A percentile compares a stretch with the other conserved stretches of the same genome.
phyloP scores from a whole-genome alignment of 1,139 yeast species.

The Yamadazyma friedrichii region DNA sequence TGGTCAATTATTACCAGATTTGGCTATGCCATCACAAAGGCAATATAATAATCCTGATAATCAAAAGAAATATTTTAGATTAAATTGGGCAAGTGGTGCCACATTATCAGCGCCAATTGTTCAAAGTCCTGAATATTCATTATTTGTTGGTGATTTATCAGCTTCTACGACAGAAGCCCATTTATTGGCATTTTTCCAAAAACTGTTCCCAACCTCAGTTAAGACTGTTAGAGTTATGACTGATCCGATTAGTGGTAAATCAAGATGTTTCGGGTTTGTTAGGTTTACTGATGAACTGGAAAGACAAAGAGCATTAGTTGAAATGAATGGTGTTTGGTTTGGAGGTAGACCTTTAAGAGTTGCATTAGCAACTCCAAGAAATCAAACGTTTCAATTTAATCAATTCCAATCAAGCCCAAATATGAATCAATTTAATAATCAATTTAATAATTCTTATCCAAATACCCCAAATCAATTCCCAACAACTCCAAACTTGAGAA shows the following conservation, averaged over 20 bases:
- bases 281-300: slow-evolving; percentile 64
- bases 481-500: slow-evolving; percentile 2
- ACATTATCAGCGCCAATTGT: slow-evolving; percentile 52
- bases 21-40: slow-evolving; percentile 48
- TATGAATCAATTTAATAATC: background rate
- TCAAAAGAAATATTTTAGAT: slow-evolving; percentile 59
- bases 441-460: slow-evolving; percentile 1
- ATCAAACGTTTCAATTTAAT: slow-evolving; percentile 14
- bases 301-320: slow-evolving; percentile 60
- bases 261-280: slow-evolving; percentile 77
- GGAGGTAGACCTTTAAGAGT: slow-evolving; percentile 75
- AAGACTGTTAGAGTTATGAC: slow-evolving; percentile 71
- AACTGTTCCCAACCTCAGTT: slow-evolving; percentile 58
- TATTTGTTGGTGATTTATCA: slow-evolving; percentile 78
- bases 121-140: slow-evolving; percentile 55
- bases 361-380: slow-evolving; percentile 64
- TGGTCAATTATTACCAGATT: slow-evolving; percentile 62
- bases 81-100: slow-evolving; percentile 76
- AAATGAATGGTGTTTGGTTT: slow-evolving; percentile 74
- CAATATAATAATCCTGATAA: slow-evolving; percentile 46
- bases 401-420: slow-evolving; percentile 1
- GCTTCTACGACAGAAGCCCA: slow-evolving; percentile 74
- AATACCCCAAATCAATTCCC: slow-evolving; percentile 1
- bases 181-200: slow-evolving; percentile 63
- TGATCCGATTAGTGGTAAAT: slow-evolving; percentile 70